Evolutionary conservation across 306 rosid species (phyloP), one percentile per base, ranked within the genome.

Genomic region (Amphicarpaea edgeworthii): DNA sequence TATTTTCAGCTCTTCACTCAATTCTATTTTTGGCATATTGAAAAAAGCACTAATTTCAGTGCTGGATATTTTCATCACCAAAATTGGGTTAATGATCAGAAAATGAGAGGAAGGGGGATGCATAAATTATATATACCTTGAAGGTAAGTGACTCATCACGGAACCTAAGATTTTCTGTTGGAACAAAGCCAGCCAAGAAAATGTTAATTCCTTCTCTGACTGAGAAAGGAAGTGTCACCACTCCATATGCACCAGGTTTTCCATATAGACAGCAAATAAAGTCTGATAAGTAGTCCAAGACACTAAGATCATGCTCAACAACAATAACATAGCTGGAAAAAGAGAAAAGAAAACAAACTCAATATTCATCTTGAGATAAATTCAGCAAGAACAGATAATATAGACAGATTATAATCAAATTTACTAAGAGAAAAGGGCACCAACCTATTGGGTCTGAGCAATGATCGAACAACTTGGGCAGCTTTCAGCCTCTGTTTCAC

Each of bases 191-290:
- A 50, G 98, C 87, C 89, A 96, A 92, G 87, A 96, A 96, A 84
- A 96, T 92, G 79, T 96, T 96, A 75, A 96, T 96, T 80, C 99
- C 99, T 86, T 96, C 99, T 88, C 99, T 83, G 72, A 96, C 99
- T 15, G 99, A 96, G 91, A 96, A 96, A 54, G 99, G 99, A 79
- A 96, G 96, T 59, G 99, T 96, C 46, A 96, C 99, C 73, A 96
- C 99, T 78, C 99, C 99, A 84, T 92, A 96, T 43, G 97, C 98
- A 84, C 99, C 98, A 50, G 99, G 99, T 79, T 96, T 96, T 20
- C 99, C 99, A 77, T 92, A 96, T 73, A 96, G 79, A 83, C 99
- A 96, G 96, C 99, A 96, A 65, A 96, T 92, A 73, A 96, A 96
- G 86, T 96, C 99, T 8, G 99, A 96, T 66, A 96, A 88, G 83